Conservation (phyloP, 345 rosid genomes). For the Eucalyptus albens region DNA sequence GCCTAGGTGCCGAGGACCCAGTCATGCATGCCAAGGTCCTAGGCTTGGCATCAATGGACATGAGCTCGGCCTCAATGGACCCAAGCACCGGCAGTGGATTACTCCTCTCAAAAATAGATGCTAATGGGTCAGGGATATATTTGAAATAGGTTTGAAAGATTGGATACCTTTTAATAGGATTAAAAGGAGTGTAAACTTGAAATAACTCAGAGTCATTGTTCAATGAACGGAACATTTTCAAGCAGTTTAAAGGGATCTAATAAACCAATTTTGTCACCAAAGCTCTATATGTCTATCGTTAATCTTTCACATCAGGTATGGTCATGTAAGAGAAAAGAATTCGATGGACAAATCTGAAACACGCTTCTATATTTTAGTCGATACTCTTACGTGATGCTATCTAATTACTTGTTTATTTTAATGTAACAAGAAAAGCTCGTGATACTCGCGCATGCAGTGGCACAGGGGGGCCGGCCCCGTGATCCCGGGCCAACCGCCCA, state of each 20-base stretch:
- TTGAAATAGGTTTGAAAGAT: background rate
- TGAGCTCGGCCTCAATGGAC: background rate
- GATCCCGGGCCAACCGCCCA: background rate
- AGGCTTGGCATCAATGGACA: background rate
- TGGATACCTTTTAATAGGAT: background rate
- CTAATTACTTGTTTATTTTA: background rate
- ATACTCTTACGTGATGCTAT: background rate
- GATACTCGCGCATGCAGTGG: background rate
- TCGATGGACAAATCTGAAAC: background rate
- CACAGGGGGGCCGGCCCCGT: background rate
- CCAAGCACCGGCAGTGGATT: background rate
- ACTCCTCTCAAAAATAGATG: background rate
- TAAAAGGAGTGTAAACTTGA: background rate
- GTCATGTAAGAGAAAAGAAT: background rate
- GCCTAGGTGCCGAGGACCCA: fast-evolving
- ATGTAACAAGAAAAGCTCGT: background rate
- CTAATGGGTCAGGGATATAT: background rate
- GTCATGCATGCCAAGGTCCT: background rate
- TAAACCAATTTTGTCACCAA: background rate
- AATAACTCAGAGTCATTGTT: background rate
- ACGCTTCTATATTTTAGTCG: too few relatives aligned
- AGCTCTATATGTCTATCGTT: background rate
- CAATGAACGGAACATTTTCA: background rate
- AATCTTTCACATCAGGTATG: background rate
- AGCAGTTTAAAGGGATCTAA: background rate